phyloP scores from a whole-genome alignment of 495 filamentous ascomycete species.

The Penicillium turbatum region DNA sequence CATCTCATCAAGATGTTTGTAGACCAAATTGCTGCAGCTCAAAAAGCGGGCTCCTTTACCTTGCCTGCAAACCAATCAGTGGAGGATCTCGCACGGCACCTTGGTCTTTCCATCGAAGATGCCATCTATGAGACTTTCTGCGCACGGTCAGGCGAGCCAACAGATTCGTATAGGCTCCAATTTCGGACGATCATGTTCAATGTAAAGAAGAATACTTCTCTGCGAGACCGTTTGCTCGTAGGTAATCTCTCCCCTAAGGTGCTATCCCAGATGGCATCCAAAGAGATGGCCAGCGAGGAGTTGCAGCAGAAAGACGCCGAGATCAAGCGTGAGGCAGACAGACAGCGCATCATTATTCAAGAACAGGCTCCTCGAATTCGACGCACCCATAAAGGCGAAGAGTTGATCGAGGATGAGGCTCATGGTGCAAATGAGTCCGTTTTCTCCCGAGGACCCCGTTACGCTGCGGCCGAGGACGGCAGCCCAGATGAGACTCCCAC shows the following conservation, averaged over 20 bases:
- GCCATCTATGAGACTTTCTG: conserved; percentile 57
- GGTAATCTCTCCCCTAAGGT: conserved; percentile 63
- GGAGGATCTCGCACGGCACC: conserved; percentile 48
- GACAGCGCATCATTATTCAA: conserved; percentile 79
- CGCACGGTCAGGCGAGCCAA: conserved; percentile 45
- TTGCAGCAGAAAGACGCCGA: conserved; percentile 71
- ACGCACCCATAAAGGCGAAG: conserved; percentile 93
- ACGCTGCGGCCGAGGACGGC: conserved; percentile 35
- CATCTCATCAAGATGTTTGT: conserved; percentile 52
- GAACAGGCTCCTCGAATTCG: conserved; percentile 81
- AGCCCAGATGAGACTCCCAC: conserved; percentile 35
- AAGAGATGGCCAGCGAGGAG: conserved; percentile 90
- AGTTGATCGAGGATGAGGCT: conserved; percentile 71
- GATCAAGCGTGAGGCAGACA: conserved; percentile 74
- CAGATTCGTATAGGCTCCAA: conserved; percentile 52
- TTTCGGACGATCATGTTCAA: conserved; percentile 69
- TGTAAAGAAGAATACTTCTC: conserved; percentile 76
- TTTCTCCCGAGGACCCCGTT: conserved; percentile 43
- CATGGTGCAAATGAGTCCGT: conserved; percentile 45
- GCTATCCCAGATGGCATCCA: conserved; percentile 76
- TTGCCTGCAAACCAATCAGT: conserved; percentile 50
- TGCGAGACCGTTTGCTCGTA: conserved; percentile 70
- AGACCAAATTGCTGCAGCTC: conserved; percentile 47
- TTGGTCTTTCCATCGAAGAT: conserved; percentile 72
- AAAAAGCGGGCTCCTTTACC: conserved; percentile 47